A percentile compares a stretch with the other conserved stretches of the same genome.
Conservation (phyloP, 2,329 filamentous ascomycete genomes). For the Colletotrichum melonis region DNA sequence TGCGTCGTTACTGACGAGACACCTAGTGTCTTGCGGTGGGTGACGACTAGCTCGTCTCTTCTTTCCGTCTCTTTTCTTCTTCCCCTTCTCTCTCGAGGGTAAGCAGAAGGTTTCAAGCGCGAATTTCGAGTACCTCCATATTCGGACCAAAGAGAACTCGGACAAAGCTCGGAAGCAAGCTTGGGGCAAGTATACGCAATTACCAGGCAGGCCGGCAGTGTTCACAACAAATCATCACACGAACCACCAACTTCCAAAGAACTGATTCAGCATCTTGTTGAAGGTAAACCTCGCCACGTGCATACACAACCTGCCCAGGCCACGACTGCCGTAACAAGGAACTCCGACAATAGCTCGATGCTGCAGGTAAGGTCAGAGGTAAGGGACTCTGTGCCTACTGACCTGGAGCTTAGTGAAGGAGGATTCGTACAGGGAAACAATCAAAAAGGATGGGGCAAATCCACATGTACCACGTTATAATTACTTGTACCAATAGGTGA, state of each 20-base stretch:
- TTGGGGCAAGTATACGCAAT: not conserved
- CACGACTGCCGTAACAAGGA: not conserved
- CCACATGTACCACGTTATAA: slow-evolving; percentile 34
- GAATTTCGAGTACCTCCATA: slow-evolving; percentile 6
- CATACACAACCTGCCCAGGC: not conserved
- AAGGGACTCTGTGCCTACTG: slow-evolving; percentile 57
- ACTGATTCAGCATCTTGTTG: slow-evolving; percentile 17
- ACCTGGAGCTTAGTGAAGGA: slow-evolving; percentile 40
- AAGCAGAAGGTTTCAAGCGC: slow-evolving; percentile 41
- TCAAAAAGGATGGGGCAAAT: slow-evolving; percentile 9
- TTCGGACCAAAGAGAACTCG: not conserved
- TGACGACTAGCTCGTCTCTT: slow-evolving; percentile 26
- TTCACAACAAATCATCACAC: not conserved
- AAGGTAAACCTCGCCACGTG: slow-evolving; percentile 29
- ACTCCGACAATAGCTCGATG: slow-evolving; percentile 37
- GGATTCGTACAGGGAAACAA: slow-evolving; percentile 5
- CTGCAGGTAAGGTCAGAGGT: slow-evolving; percentile 67
- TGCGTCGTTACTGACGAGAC: slow-evolving; percentile 70
- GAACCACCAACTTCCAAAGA: not conserved
- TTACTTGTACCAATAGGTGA: slow-evolving; percentile 36
- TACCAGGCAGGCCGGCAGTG: not conserved
- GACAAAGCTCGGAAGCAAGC: not conserved
- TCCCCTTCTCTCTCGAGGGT: slow-evolving; percentile 50
- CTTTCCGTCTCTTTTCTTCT: slow-evolving; percentile 43
- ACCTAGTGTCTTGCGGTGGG: slow-evolving; percentile 57